Conservation (phyloP, 108 stramenopile genomes). For the Nannochloropsis gaditana region DNA sequence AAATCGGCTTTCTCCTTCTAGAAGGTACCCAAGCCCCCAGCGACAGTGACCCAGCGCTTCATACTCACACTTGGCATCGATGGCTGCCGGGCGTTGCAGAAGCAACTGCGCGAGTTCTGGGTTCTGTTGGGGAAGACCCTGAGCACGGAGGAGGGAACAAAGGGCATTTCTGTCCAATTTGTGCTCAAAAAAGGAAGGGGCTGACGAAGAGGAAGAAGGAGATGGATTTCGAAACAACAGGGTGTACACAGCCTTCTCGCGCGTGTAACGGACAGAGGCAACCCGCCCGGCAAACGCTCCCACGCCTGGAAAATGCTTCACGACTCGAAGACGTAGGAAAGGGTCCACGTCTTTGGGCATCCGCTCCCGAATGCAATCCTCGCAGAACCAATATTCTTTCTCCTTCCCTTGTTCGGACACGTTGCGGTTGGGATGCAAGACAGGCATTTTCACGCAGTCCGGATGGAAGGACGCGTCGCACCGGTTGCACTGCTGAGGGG, state of each 20-base stretch:
- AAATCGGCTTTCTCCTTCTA: neutral
- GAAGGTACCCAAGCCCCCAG: neutral
- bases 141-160: neutral
- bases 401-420: neutral
- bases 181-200: neutral
- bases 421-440: neutral
- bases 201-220: neutral
- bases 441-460: neutral
- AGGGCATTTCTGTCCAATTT: neutral
- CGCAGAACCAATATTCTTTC: slow-evolving; percentile 17
- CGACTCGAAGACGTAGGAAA: neutral
- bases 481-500: neutral
- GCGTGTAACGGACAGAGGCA: slow-evolving; percentile 3
- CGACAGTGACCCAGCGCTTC: neutral
- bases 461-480: neutral
- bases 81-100: neutral
- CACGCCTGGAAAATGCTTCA: neutral
- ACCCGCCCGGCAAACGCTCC: neutral
- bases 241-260: neutral
- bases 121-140: slow-evolving; percentile 12
- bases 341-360: neutral
- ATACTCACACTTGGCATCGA: neutral
- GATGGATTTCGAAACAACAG: neutral
- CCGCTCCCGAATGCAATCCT: neutral
- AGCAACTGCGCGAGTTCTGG: neutral